Evolutionary conservation across 768 basidiomycete genomes (phyloP).

Genomic region (Pisolithus tinctorius): DNA sequence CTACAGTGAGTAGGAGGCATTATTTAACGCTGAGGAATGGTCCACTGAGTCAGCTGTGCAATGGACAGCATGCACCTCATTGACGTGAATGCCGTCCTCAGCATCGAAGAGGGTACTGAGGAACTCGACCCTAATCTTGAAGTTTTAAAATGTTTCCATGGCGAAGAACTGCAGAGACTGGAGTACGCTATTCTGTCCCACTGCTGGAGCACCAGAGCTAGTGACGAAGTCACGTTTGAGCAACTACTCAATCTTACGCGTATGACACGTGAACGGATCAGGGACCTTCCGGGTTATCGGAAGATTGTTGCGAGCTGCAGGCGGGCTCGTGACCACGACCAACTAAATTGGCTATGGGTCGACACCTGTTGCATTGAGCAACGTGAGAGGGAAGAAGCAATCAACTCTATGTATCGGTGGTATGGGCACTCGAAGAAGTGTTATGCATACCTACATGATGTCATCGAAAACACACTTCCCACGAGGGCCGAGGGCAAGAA

Average conservation of each 20-base stretch:
- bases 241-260: no score
- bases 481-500: neutral
- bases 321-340: neutral
- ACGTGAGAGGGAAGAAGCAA: conserved; percentile 13
- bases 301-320: conserved; percentile 1
- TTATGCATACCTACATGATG: conserved; percentile 12
- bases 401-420: conserved; percentile 2
- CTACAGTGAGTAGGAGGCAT: no score
- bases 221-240: no score
- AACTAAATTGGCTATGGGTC: conserved; percentile 7
- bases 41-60: no score
- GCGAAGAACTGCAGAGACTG: no score
- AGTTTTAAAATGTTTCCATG: neutral
- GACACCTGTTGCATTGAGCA: conserved; percentile 11
- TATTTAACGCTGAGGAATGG: no score
- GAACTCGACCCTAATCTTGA: neutral
- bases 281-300: neutral
- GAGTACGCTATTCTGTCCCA: no score
- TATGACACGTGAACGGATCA: no score
- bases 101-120: no score
- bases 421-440: conserved; percentile 7
- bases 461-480: neutral
- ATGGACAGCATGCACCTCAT: no score
- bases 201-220: no score
- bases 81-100: no score